Base-by-base conservation (phyloP, 2,329 filamentous ascomycete genomes). In the Pezicula carpinea region DNA sequence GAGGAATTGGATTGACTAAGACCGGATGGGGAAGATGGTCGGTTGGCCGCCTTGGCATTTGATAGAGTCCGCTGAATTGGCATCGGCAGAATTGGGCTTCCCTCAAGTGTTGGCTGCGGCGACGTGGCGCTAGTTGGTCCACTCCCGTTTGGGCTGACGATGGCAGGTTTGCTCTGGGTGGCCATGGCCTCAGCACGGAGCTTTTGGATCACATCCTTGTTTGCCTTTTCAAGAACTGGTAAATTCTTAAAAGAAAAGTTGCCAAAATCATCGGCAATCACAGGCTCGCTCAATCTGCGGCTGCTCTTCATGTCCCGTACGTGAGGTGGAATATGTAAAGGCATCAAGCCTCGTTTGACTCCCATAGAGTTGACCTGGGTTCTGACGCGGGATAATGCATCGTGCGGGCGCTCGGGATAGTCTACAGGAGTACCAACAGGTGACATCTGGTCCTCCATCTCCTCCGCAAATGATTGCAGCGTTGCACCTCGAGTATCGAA, bases 191-290 rank as follows among this genome's bases (percentile, higher is more conserved):
- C 91, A 18, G 91, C 89, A 10, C 91, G 84, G 48, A 99, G 74
- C 65, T 97, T 97, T 60, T 97, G 91, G 26, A 99, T 96, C 23
- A 97, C 90, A 60, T 99, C 93, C 64, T 99, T 99, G 69, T 99
- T 99, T 46, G 93, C 93, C 66, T 96, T 97, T 60, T 97, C 93
- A 15, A 99, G 75, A 17, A 97, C 92, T 0, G 92, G 91, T 41
- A 99, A 71, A 59, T 99, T 99, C 71, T 99, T 99, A 75, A 96
- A 99, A 33, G 89, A 82, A 67, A 99, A 99, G 53, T 82, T 90
- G 26, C 93, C 93, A 72, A 99, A 99, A 64, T 99, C 95, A 65
- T 99, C 93, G 1, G 85, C 78, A 26, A 82, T 79, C 14, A 92
- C 83, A 1, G 93, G 93, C 66, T 99, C 93, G 65, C 92, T 97